These are phyloP conservation scores for Mortierella sp. DNA, from an alignment of 371 early-diverging fungal species.

Conservation along the genomic window DNA sequence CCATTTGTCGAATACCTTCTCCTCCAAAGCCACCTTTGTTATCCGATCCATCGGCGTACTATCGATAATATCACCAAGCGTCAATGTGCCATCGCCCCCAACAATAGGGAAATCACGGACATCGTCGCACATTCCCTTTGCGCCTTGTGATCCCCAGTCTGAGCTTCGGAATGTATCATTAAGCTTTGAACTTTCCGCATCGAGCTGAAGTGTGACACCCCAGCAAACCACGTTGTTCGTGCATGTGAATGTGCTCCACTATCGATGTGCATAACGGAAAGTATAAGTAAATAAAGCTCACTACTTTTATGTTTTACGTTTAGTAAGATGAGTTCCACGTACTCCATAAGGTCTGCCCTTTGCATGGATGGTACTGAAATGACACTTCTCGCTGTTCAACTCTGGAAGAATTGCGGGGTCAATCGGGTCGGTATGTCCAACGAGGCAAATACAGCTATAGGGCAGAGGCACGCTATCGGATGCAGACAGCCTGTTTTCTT, in stretches of 20 bases:
- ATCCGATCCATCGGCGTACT: constrained; percentile 13
- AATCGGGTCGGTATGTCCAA: neutral
- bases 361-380: neutral
- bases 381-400: neutral
- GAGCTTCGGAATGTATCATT: constrained; percentile 6
- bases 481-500: neutral
- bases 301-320: too few species aligned
- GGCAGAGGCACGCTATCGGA: neutral
- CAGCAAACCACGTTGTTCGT: constrained; percentile 15
- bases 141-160: constrained; percentile 26
- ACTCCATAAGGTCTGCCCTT: neutral
- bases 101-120: constrained; percentile 3
- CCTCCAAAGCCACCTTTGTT: constrained; percentile 23
- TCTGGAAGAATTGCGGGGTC: neutral
- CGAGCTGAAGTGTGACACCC: constrained; percentile 15
- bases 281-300: neutral
- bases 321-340: neutral
- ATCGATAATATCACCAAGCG: constrained; percentile 18
- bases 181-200: neutral
- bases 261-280: neutral
- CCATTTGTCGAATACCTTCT: constrained; percentile 22
- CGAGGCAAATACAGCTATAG: neutral
- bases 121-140: constrained; percentile 6
- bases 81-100: constrained; percentile 8
- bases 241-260: constrained; percentile 16